Conservation (phyloP, 371 early-diverging fungal genomes). For the Zychaea mexicana region DNA sequence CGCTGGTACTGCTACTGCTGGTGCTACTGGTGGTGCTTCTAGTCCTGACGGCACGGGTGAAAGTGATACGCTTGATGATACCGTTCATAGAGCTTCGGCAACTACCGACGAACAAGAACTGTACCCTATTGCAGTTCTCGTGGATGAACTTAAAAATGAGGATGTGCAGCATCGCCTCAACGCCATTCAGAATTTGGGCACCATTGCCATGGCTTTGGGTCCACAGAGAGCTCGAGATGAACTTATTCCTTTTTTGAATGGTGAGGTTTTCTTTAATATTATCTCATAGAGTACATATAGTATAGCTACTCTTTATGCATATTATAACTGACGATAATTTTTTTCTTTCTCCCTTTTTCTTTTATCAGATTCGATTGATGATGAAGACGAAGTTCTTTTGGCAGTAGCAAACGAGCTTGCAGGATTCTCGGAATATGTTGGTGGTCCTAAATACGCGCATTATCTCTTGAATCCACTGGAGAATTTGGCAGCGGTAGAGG, state of each 20-base stretch:
- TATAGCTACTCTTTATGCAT: too few species aligned
- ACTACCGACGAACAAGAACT: conserved; percentile 48
- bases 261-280: too few species aligned
- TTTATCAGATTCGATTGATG: conserved; percentile 91
- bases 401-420: conserved; percentile 95
- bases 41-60: background rate
- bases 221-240: conserved; percentile 95
- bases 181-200: conserved; percentile 90
- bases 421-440: conserved; percentile 88
- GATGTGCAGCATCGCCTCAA: conserved; percentile 92
- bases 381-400: conserved; percentile 94
- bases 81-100: background rate
- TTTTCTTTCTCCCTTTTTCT: background rate
- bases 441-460: conserved; percentile 86
- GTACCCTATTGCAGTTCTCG: conserved; percentile 92
- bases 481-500: conserved; percentile 95
- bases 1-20: background rate
- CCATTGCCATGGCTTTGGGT: conserved; percentile 96
- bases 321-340: too few species aligned
- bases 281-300: too few species aligned
- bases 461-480: conserved; percentile 90
- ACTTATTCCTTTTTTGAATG: conserved; percentile 95
- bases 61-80: background rate
- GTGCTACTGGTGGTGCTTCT: background rate
- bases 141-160: conserved; percentile 98